A percentile compares a stretch with the other conserved stretches of the same genome.
Evolutionary conservation across 768 basidiomycete species (phyloP).

Genomic region (Saitozyma podzolica): DNA sequence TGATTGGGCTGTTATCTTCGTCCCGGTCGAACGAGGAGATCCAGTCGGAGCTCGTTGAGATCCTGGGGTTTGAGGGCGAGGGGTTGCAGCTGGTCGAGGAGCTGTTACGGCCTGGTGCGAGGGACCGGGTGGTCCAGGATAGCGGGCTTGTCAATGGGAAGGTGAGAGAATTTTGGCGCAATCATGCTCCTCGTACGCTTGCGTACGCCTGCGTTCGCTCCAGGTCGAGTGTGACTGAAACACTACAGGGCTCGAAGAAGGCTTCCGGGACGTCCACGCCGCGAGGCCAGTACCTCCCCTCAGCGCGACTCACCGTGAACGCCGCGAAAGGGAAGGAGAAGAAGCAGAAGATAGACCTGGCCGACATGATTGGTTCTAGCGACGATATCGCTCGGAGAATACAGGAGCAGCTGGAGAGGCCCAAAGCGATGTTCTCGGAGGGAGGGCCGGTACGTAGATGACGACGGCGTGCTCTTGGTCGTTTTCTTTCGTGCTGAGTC

Average conservation of each 20-base stretch:
- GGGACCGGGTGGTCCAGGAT: conserved; percentile 50
- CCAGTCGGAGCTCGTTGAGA: conserved; percentile 72
- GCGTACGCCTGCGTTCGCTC: not conserved
- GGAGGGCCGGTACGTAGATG: conserved; percentile 29
- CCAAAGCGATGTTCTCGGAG: conserved; percentile 43
- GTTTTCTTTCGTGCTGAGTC: not conserved
- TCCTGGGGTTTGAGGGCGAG: conserved; percentile 71
- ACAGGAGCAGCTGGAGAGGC: conserved; percentile 47
- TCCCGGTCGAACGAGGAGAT: conserved; percentile 64
- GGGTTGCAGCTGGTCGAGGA: conserved; percentile 75
- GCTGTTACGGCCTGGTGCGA: conserved; percentile 63
- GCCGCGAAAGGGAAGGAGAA: conserved; percentile 37
- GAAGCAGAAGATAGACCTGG: conserved; percentile 31
- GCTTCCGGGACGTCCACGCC: not conserved
- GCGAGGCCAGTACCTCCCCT: conserved; percentile 22
- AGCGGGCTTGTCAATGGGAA: conserved; percentile 9
- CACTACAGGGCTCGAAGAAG: not conserved
- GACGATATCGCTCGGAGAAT: conserved; percentile 48
- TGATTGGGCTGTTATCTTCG: conserved; percentile 31
- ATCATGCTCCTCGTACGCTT: not conserved
- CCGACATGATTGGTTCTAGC: conserved; percentile 38
- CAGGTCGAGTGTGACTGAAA: too few species aligned
- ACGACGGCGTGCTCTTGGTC: not conserved
- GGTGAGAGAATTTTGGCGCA: conserved; percentile 8
- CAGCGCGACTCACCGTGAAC: conserved; percentile 22